phyloP scores from a whole-genome alignment of 306 rosid genomes.

The Cucumis melo region DNA sequence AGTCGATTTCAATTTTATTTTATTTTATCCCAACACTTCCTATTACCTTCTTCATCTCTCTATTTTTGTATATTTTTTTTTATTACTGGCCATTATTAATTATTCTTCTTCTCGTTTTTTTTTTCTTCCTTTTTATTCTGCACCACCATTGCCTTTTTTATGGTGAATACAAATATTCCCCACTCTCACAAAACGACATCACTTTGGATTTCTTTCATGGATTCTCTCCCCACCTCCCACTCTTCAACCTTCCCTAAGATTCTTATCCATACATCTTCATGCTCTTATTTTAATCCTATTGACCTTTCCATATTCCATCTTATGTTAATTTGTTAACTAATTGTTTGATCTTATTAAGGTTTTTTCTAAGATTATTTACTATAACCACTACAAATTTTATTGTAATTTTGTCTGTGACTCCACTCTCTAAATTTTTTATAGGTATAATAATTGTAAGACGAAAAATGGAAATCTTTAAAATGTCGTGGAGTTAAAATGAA shows the following conservation, averaged over 20 bases:
- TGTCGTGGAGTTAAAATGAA: too few species aligned
- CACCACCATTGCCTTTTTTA: neutral
- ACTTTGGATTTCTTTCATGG: conserved; percentile 44
- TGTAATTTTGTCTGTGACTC: too few species aligned
- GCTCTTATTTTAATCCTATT: neutral
- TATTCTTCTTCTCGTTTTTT: neutral
- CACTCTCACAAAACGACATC: conserved; percentile 30
- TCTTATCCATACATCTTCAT: conserved; percentile 22
- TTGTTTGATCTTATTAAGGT: neutral
- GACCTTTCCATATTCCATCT: neutral
- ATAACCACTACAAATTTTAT: too few species aligned
- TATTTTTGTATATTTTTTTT: neutral
- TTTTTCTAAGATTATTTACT: too few species aligned
- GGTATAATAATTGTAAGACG: too few species aligned
- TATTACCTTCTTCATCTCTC: neutral
- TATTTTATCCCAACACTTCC: neutral
- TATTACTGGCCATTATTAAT: neutral
- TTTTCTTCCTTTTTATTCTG: neutral
- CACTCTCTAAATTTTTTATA: too few species aligned
- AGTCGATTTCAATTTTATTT: neutral
- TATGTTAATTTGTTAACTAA: neutral
- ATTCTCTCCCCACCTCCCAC: conserved; percentile 22
- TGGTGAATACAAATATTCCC: neutral
- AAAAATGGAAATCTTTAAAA: too few species aligned
- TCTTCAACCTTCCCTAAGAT: conserved; percentile 7